A percentile compares a stretch with the other conserved stretches of the same genome.
These are phyloP conservation scores for Elsinoe batatas DNA, from an alignment of 2,329 filamentous ascomycete species.

Conservation along the genomic window DNA sequence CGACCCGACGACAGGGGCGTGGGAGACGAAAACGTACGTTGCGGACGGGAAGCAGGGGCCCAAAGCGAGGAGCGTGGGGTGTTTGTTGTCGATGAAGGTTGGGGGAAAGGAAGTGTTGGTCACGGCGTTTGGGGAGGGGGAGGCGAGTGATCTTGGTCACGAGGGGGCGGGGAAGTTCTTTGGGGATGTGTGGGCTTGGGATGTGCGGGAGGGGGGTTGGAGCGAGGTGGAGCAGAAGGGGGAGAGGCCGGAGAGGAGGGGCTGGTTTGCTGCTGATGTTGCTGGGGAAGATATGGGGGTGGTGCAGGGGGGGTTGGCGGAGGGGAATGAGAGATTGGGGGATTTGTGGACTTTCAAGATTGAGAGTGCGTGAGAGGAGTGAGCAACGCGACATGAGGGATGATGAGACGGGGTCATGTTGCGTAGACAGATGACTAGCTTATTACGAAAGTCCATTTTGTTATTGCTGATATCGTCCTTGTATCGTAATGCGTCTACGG, in stretches of 20 bases:
- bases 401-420: neutral
- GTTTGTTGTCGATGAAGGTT: constrained; percentile 34
- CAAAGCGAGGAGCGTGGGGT: constrained; percentile 40
- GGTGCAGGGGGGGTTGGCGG: constrained; percentile 43
- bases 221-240: constrained; percentile 21
- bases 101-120: constrained; percentile 32
- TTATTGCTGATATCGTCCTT: neutral
- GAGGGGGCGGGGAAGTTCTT: constrained; percentile 49
- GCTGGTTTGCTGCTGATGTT: constrained; percentile 46
- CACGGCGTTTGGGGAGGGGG: constrained; percentile 45
- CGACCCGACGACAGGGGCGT: constrained; percentile 29
- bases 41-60: constrained; percentile 40
- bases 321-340: constrained; percentile 41
- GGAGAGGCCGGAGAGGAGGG: constrained; percentile 33
- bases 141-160: constrained; percentile 45
- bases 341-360: constrained; percentile 41
- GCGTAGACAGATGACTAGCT: neutral
- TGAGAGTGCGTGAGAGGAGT: neutral
- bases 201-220: constrained; percentile 29
- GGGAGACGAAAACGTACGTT: constrained; percentile 31
- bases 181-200: constrained; percentile 41
- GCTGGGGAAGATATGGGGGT: constrained; percentile 28
- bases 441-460: neutral
- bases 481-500: constrained; percentile 4
- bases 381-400: neutral